Percentiles rank a stretch among this genome's conserved stretches.
phyloP scores from a whole-genome alignment of 1,284 basidiomycete genomes.

The Rhodotorula sp. region DNA sequence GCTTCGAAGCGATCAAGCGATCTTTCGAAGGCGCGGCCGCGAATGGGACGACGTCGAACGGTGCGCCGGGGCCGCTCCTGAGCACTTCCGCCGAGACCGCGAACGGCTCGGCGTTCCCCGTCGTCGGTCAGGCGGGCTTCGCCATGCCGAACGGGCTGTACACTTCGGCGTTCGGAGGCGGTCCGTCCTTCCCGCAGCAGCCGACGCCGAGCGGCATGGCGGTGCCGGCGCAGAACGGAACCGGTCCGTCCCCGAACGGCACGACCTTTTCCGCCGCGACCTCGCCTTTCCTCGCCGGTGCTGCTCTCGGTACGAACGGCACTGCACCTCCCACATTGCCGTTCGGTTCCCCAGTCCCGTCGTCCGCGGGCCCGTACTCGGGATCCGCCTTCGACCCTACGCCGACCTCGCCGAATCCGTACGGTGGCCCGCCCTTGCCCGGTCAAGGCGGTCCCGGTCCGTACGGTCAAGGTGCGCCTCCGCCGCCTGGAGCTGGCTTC shows the following conservation, averaged over 20 bases:
- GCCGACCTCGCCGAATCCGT: constrained; percentile 32
- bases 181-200: constrained; percentile 5
- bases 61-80: neutral
- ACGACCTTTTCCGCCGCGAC: constrained; percentile 13
- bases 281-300: constrained; percentile 22
- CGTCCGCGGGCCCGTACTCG: constrained; percentile 9
- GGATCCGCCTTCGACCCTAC: constrained; percentile 20
- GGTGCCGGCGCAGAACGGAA: neutral
- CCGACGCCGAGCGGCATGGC: constrained; percentile 7
- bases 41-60: neutral
- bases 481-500: constrained; percentile 6
- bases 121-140: constrained; percentile 10
- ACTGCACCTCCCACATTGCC: neutral
- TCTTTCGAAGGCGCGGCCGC: constrained; percentile 26
- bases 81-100: neutral
- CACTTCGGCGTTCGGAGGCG: constrained; percentile 2
- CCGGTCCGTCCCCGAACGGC: constrained; percentile 4
- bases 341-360: constrained; percentile 12
- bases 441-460: neutral
- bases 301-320: neutral
- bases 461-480: neutral
- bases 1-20: constrained; percentile 39
- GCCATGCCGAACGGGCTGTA: constrained; percentile 9
- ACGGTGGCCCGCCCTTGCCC: constrained; percentile 15
- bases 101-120: constrained; percentile 1